A percentile compares a stretch with the other conserved stretches of the same genome.
Evolutionary conservation across 2,329 filamentous ascomycete genomes (phyloP).

Genomic region (Aspergillus brunneoviolaceus): DNA sequence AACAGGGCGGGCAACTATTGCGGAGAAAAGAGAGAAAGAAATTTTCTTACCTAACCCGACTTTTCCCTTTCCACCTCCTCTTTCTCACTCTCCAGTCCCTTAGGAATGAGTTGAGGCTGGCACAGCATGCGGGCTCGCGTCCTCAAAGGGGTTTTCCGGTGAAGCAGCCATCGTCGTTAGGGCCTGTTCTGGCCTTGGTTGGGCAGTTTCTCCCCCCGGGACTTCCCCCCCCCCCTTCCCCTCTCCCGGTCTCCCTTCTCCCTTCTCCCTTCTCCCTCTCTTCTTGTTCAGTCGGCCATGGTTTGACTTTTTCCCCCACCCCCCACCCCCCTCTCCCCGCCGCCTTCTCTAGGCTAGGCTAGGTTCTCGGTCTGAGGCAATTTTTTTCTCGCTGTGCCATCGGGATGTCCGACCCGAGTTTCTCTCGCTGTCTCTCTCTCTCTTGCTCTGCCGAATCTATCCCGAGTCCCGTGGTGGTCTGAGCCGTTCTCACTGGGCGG

Average conservation of each 20-base stretch:
- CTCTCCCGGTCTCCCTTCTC: not conserved
- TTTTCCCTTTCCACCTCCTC: not conserved
- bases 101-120: slow-evolving; percentile 1
- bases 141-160: slow-evolving; percentile 24
- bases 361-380: slow-evolving; percentile 15
- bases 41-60: slow-evolving; percentile 18
- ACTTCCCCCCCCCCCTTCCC: not conserved
- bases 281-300: not conserved
- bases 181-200: slow-evolving; percentile 1
- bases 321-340: slow-evolving; percentile 1
- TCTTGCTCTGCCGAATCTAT: slow-evolving; percentile 20
- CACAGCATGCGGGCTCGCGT: not conserved
- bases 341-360: slow-evolving; percentile 1
- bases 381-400: slow-evolving; percentile 11
- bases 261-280: not conserved
- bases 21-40: slow-evolving; percentile 15
- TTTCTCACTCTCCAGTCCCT: not conserved
- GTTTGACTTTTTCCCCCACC: slow-evolving; percentile 1
- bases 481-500: slow-evolving; percentile 17
- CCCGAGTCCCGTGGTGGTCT: slow-evolving; percentile 30
- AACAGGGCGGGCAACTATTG: slow-evolving; percentile 16
- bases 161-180: slow-evolving; percentile 11
- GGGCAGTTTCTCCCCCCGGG: slow-evolving; percentile 1
- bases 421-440: not conserved
- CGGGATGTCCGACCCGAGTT: slow-evolving; percentile 24